Percentiles rank a stretch among this genome's conserved stretches.
phyloP scores from a whole-genome alignment of 2,329 filamentous ascomycete species.

The Zymoseptoria crescenta region DNA sequence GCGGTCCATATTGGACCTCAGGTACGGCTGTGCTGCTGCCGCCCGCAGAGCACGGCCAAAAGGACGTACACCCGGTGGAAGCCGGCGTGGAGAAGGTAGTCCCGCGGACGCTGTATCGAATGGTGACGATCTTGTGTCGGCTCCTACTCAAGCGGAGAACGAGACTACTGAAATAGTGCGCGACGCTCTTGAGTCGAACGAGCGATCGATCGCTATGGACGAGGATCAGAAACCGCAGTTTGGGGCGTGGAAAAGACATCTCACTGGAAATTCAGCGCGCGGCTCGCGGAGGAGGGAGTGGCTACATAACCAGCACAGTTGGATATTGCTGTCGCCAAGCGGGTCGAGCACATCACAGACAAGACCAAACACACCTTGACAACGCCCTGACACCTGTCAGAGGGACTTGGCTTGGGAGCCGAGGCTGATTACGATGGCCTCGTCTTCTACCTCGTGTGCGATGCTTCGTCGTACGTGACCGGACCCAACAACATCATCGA shows the following conservation, averaged over 20 bases:
- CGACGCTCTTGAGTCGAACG: conserved; percentile 3
- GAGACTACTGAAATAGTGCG: conserved; percentile 12
- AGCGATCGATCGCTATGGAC: conserved; percentile 9
- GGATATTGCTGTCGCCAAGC: no score
- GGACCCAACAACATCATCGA: neutral
- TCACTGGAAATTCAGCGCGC: no score
- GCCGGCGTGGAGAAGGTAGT: conserved; percentile 1
- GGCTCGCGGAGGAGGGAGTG: no score
- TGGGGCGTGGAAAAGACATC: no score
- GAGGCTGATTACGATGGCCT: neutral
- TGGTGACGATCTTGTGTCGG: conserved; percentile 10
- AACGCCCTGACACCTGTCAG: no score
- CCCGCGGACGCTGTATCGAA: conserved; percentile 10
- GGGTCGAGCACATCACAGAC: no score
- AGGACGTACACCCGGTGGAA: neutral
- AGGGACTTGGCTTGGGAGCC: no score
- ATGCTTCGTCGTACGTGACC: neutral
- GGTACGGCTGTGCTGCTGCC: no score
- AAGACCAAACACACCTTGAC: no score
- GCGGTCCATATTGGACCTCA: no score
- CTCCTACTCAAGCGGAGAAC: conserved; percentile 6
- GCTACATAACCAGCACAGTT: no score
- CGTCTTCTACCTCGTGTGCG: neutral
- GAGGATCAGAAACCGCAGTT: neutral
- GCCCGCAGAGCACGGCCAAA: neutral